Evolutionary conservation across 352 stramenopile species (phyloP).

Genomic region (Lagenidium giganteum): DNA sequence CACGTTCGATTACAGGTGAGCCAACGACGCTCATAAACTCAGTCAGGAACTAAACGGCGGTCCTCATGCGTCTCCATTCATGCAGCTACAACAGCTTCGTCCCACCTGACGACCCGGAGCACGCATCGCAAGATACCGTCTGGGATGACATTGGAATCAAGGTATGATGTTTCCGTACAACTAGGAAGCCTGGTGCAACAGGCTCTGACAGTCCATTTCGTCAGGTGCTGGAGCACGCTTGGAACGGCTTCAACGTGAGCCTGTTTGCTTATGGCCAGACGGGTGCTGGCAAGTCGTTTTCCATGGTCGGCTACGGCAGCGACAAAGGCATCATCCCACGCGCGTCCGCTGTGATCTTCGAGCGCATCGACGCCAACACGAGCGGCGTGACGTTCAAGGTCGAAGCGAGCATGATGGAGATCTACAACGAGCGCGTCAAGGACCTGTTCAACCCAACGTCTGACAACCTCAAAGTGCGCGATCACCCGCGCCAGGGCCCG

Average conservation of each 20-base stretch:
- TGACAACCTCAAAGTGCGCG: slow-evolving; percentile 85
- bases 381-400: slow-evolving; percentile 71
- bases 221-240: slow-evolving; percentile 83
- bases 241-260: slow-evolving; percentile 88
- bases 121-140: slow-evolving; percentile 77
- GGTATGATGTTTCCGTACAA: slow-evolving; percentile 13
- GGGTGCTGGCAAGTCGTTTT: slow-evolving; percentile 83
- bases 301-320: slow-evolving; percentile 80
- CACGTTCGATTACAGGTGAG: slow-evolving; percentile 84
- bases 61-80: background rate
- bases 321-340: slow-evolving; percentile 84
- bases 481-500: slow-evolving; percentile 78
- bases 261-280: slow-evolving; percentile 87
- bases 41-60: background rate
- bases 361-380: slow-evolving; percentile 54
- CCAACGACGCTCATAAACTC: background rate
- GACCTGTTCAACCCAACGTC: slow-evolving; percentile 82
- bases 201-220: no score
- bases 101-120: slow-evolving; percentile 36
- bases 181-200: background rate
- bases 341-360: slow-evolving; percentile 79
- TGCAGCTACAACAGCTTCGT: slow-evolving; percentile 82
- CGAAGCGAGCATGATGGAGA: slow-evolving; percentile 88
- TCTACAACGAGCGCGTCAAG: slow-evolving; percentile 89
- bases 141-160: slow-evolving; percentile 86